Evolutionary conservation across 2,329 filamentous ascomycete species (phyloP), one percentile per base, ranked within the genome.

Genomic region (Falciphora oryzae): DNA sequence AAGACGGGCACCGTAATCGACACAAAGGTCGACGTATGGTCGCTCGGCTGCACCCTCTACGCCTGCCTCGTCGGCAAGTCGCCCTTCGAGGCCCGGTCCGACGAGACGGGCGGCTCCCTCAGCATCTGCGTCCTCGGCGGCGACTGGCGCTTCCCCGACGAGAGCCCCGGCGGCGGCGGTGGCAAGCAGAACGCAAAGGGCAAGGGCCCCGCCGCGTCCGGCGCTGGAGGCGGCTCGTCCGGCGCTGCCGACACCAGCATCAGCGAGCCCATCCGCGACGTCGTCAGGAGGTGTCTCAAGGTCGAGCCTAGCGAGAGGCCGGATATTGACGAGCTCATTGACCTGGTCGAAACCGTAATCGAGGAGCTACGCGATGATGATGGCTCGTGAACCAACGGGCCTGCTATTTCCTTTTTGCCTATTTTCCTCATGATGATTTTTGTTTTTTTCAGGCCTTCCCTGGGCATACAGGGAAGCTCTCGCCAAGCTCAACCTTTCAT

Each of bases 21-120:
- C 77, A 96, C 93, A 16, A 97, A 97, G 75, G 92, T 97, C 57
- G 95, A 99, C 76, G 96, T 99, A 69, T 99, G 95, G 95, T 96
- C 92, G 22, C 80, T 99, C 28, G 95, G 95, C 63, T 98, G 95
- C 81, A 98, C 95, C n/a, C 82, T 99, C 59, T 99, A 96, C 77
- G 95, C 95, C 53, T 98, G 95, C 73, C 84, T 99, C 13, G 92
- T 98, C 32, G 95, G 95, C 69, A 98, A 99, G 77, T 96, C 91
- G 18, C 95, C 95, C 2, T 99, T 99, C 72, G 95, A 99, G 80
- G 91, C 93, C 74, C 89, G 95, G 67, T 94, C 89, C 69, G 95
- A 99, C 75, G 94, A 99, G 80, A 98, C 95, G 0, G 95, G 95
- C 68, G 95, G 95, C 59, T 95, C 90, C 69, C 80, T 99, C 68